These are phyloP conservation scores for Taiozyma onychis DNA, from an alignment of 1,139 yeast species.

Conservation along the genomic window DNA sequence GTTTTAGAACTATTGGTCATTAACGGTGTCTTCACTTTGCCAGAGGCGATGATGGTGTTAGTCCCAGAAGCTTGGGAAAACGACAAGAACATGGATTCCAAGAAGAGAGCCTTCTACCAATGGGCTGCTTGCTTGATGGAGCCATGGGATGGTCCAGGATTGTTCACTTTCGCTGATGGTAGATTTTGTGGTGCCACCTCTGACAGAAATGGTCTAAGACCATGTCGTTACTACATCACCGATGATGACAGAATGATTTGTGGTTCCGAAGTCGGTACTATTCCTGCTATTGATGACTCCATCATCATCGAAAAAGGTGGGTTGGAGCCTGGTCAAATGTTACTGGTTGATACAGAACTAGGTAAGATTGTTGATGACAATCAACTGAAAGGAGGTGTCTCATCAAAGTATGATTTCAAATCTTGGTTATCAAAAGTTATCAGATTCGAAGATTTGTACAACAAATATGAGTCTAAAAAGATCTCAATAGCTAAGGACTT, in stretches of 20 bases:
- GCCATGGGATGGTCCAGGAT: slow-evolving; percentile 99
- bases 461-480: slow-evolving; percentile 50
- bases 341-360: slow-evolving; percentile 87
- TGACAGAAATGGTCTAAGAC: slow-evolving; percentile 96
- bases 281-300: slow-evolving; percentile 73
- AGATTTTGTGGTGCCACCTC: slow-evolving; percentile 97
- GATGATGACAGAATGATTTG: slow-evolving; percentile 94
- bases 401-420: slow-evolving; percentile 87
- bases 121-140: slow-evolving; percentile 99
- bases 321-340: slow-evolving; percentile 94
- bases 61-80: slow-evolving; percentile 99
- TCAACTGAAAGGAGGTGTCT: slow-evolving; percentile 74
- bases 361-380: slow-evolving; percentile 93
- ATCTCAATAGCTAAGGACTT: slow-evolving; percentile 27
- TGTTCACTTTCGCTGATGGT: slow-evolving; percentile 95
- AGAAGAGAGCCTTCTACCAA: slow-evolving; percentile 91
- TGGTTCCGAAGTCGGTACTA: slow-evolving; percentile 97
- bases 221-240: slow-evolving; percentile 95
- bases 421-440: slow-evolving; percentile 89
- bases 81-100: slow-evolving; percentile 79
- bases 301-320: slow-evolving; percentile 86
- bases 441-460: slow-evolving; percentile 67
- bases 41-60: slow-evolving; percentile 96
- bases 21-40: slow-evolving; percentile 86
- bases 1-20: slow-evolving; percentile 87